These are phyloP conservation scores for Dictyostelium firmibasis DNA, from an alignment of 78 protist genomes.

Conservation along the genomic window DNA sequence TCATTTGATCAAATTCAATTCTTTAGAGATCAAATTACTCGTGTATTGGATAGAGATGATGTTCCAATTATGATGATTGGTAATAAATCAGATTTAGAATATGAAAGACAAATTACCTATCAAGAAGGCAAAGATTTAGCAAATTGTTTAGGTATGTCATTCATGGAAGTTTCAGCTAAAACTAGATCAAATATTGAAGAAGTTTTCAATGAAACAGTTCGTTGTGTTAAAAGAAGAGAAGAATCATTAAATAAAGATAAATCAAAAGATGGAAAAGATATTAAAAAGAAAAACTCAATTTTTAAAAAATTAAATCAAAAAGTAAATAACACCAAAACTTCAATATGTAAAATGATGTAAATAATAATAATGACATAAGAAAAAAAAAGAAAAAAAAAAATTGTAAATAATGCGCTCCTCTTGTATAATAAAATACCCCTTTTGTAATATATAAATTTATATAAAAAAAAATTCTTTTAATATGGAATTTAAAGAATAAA, in stretches of 20 bases:
- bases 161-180: conserved; percentile 89
- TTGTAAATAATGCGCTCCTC: too few species aligned
- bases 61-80: conserved; percentile 98
- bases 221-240: conserved; percentile 41
- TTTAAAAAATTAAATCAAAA: background rate
- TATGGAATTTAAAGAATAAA: too few species aligned
- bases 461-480: too few species aligned
- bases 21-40: conserved; percentile 84
- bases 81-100: conserved; percentile 97
- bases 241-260: background rate
- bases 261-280: background rate
- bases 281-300: too few species aligned
- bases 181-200: conserved; percentile 91
- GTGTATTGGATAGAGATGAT: conserved; percentile 93
- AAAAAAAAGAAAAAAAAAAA: too few species aligned
- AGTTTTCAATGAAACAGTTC: conserved; percentile 25
- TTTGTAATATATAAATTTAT: too few species aligned
- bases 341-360: background rate
- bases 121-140: conserved; percentile 87
- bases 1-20: conserved; percentile 95
- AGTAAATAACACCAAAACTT: background rate
- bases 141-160: conserved; percentile 67
- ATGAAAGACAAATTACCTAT: conserved; percentile 65
- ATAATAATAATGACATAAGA: background rate
- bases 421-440: too few species aligned